Percentiles rank a stretch among this genome's conserved stretches.
These are phyloP conservation scores for Hygrocybe punicea DNA, from an alignment of 768 basidiomycete genomes.

Conservation along the genomic window DNA sequence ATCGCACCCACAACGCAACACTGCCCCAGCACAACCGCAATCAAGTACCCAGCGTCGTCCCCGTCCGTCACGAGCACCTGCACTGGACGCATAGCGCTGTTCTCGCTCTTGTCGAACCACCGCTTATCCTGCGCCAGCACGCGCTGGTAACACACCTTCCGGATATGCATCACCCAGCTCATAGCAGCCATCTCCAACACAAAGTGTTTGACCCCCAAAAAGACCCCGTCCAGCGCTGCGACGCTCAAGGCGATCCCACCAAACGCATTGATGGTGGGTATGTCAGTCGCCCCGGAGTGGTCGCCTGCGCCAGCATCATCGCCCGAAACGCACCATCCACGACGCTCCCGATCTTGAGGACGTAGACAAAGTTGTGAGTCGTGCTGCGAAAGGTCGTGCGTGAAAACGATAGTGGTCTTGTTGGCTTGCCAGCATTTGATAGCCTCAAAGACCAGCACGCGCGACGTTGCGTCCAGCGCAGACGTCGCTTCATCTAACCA, in stretches of 20 bases:
- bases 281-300: slow-evolving; percentile 58
- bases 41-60: slow-evolving; percentile 79
- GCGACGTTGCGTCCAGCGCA: slow-evolving; percentile 81
- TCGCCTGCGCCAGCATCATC: slow-evolving; percentile 60
- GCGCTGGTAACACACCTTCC: slow-evolving; percentile 56
- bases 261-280: slow-evolving; percentile 60
- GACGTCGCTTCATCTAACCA: slow-evolving; percentile 72
- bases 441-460: slow-evolving; percentile 78
- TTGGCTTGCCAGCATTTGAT: slow-evolving; percentile 77
- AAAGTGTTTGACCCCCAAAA: slow-evolving; percentile 74
- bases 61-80: slow-evolving; percentile 83
- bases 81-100: slow-evolving; percentile 58
- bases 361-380: slow-evolving; percentile 81
- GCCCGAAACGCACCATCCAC: slow-evolving; percentile 60
- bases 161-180: slow-evolving; percentile 68
- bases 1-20: slow-evolving; percentile 71
- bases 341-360: slow-evolving; percentile 75
- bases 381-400: slow-evolving; percentile 84
- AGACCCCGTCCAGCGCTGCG: slow-evolving; percentile 71
- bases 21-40: slow-evolving; percentile 71
- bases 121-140: slow-evolving; percentile 78
- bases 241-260: slow-evolving; percentile 71
- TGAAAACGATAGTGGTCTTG: slow-evolving; percentile 90
- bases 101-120: slow-evolving; percentile 75
- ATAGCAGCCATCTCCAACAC: slow-evolving; percentile 73